Percentiles rank a stretch among this genome's conserved stretches.
Evolutionary conservation across 2,329 filamentous ascomycete genomes (phyloP).

Genomic region (Fonsecaea nubica): DNA sequence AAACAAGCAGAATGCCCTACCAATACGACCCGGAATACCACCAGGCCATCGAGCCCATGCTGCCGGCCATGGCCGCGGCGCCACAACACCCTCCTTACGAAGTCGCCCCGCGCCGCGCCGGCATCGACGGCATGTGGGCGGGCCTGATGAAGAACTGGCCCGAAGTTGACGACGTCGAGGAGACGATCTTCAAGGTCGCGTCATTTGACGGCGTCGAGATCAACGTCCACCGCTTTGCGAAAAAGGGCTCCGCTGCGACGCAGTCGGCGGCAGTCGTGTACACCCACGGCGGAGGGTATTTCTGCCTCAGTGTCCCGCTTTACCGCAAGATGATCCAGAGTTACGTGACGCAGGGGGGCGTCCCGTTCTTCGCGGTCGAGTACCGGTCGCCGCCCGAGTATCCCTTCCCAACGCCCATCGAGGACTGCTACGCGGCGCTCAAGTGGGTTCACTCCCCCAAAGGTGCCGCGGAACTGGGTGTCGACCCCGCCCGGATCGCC

Average conservation of each 20-base stretch:
- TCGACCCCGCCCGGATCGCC: conserved; percentile 51
- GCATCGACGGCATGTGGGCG: conserved; percentile 17
- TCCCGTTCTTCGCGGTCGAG: conserved; percentile 42
- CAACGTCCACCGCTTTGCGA: conserved; percentile 18
- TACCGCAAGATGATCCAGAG: conserved; percentile 29
- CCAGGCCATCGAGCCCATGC: conserved; percentile 4
- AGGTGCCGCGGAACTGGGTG: conserved; percentile 45
- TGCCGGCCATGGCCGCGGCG: neutral
- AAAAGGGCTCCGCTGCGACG: neutral
- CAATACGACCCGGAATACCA: conserved; percentile 12
- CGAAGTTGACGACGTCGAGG: conserved; percentile 18
- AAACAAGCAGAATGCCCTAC: conserved; percentile 3
- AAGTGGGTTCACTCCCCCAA: conserved; percentile 47
- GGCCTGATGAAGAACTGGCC: conserved; percentile 15
- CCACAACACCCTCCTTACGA: neutral
- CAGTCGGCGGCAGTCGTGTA: conserved; percentile 37
- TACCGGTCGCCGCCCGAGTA: conserved; percentile 42
- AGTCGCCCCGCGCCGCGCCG: conserved; percentile 7
- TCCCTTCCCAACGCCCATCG: conserved; percentile 37
- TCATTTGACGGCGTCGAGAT: conserved; percentile 21
- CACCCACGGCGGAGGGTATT: conserved; percentile 41
- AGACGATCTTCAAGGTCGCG: conserved; percentile 12
- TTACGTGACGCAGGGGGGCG: conserved; percentile 35
- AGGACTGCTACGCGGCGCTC: conserved; percentile 44
- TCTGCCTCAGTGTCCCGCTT: conserved; percentile 35